phyloP scores from a whole-genome alignment of 352 stramenopile species.

The Globisporangium radiosum region DNA sequence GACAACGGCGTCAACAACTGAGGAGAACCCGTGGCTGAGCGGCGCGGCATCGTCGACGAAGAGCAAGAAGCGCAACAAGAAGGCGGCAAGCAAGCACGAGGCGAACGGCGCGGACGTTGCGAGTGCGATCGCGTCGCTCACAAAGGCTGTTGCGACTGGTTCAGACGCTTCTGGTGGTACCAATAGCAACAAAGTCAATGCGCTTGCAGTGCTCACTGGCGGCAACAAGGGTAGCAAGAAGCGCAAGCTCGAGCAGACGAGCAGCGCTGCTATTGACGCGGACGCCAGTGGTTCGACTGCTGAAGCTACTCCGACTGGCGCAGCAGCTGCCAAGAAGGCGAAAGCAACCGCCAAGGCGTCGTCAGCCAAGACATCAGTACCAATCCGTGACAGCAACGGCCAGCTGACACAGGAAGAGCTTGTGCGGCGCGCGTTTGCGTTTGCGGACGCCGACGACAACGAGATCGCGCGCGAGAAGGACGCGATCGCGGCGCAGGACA shows the following conservation, averaged over 20 bases:
- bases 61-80: conserved; percentile 60
- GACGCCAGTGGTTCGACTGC: conserved; percentile 1
- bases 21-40: conserved; percentile 72
- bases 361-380: not conserved
- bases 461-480: conserved; percentile 94
- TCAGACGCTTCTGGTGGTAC: conserved; percentile 10
- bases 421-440: conserved; percentile 93
- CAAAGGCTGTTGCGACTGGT: conserved; percentile 33
- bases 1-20: conserved; percentile 9
- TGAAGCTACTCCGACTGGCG: conserved; percentile 2
- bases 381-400: conserved; percentile 5
- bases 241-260: conserved; percentile 8
- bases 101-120: conserved; percentile 33
- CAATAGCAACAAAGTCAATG: conserved; percentile 13
- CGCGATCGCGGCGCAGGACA: conserved; percentile 50
- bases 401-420: conserved; percentile 88
- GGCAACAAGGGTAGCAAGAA: not conserved
- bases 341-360: not conserved
- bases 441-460: conserved; percentile 86
- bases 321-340: conserved; percentile 2
- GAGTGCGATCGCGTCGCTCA: conserved; percentile 53
- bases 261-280: conserved; percentile 5
- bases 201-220: not conserved
- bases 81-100: conserved; percentile 34
- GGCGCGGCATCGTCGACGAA: conserved; percentile 29